A percentile compares a stretch with the other conserved stretches of the same genome.
Evolutionary conservation across 306 rosid genomes (phyloP).

Genomic region (Ormosia emarginata): DNA sequence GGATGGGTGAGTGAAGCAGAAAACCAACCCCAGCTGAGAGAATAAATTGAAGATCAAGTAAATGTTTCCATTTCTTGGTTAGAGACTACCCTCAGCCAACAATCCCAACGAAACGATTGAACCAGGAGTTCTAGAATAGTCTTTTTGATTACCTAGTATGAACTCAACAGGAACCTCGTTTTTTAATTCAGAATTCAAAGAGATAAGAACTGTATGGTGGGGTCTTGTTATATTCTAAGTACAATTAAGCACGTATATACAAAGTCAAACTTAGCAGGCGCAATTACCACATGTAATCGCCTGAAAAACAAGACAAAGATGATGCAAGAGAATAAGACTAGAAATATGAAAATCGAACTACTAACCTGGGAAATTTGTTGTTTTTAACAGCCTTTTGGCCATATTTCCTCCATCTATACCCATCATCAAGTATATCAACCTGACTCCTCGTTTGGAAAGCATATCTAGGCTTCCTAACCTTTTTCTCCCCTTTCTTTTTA

Average conservation of each 20-base stretch:
- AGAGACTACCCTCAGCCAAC: not conserved
- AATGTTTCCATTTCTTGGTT: not conserved
- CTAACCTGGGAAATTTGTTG: conserved; percentile 76
- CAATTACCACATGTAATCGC: not conserved
- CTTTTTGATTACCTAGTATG: not conserved
- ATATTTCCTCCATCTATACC: conserved; percentile 86
- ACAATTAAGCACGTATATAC: not conserved
- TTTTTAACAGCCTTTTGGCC: conserved; percentile 82
- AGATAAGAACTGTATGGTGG: not conserved
- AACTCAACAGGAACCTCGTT: not conserved
- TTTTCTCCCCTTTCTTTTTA: conserved; percentile 44
- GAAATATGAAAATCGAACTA: not conserved
- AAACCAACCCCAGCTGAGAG: not conserved
- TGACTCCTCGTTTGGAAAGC: conserved; percentile 82
- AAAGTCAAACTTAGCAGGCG: conserved; percentile 29
- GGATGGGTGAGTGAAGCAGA: not conserved
- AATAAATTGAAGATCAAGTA: not conserved
- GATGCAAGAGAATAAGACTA: not conserved
- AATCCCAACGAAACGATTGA: not conserved
- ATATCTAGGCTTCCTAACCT: conserved; percentile 51
- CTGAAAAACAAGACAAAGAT: not conserved
- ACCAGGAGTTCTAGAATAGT: not conserved
- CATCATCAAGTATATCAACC: conserved; percentile 85
- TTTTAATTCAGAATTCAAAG: not conserved
- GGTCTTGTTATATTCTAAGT: not conserved